Base-by-base conservation (phyloP, 371 early-diverging fungal species). In the Haplosporangium sp. region DNA sequence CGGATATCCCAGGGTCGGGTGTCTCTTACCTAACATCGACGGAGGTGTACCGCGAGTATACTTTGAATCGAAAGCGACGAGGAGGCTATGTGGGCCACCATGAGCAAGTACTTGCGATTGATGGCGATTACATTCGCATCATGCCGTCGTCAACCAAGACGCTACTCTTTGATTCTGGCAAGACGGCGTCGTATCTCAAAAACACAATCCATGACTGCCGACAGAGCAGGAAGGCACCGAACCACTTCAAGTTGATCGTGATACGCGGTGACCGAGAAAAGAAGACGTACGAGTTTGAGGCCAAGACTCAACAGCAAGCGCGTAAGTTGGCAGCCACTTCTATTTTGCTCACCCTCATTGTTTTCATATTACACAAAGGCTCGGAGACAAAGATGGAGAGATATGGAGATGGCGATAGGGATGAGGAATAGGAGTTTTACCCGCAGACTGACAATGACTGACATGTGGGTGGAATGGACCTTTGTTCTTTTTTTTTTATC, bases 91-190 rank as follows among this genome's bases (percentile, higher is more conserved):
- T 92, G 94, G 94, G 95, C 18, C 87, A 88, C 42, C 90, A 92
- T 48, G 94, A 96, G 55, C 90, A 95, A 54, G 83, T 92, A n/a
- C 83, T 98, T 37, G 95, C 95, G 0, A 94, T 98, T 54, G 97
- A 97, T 80, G 98, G 97, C 5, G 96, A 96, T 54, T 95, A 95
- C 66, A 88, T 98, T 43, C 93, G 96, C 63, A 82, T 98, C 42
- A 92, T 95, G 89, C 94, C 95, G 1, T 84, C 93, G 0, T 96
- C 95, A 58, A 92, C 92, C 46, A 89, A 90, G 70, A 87, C 90
- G 63, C 84, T 94, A 16, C 47, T 77, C 74, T 93, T 94, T 84
- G 94, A 95, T 66, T 86, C 89, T 41, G 90, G 92, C 45, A 94
- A 94, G 80, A 95, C 95, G 48, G 85, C 89, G 46, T 92, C 94